These are phyloP conservation scores for Aspergillus sp. DNA, from an alignment of 2,329 filamentous ascomycete species.

Conservation along the genomic window DNA sequence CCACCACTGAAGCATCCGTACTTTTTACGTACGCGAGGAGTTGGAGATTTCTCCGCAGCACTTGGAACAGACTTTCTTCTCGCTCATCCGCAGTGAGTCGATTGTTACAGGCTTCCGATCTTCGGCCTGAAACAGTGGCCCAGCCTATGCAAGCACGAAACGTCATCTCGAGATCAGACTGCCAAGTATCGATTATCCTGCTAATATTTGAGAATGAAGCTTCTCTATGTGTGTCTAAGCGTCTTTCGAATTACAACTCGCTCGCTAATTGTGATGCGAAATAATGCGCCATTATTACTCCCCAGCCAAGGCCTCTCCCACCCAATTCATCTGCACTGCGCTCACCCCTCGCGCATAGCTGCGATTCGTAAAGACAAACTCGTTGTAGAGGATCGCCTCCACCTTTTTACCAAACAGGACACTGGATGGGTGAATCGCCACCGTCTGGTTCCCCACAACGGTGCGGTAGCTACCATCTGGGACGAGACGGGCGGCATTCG, in stretches of 20 bases:
- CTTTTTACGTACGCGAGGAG: not conserved
- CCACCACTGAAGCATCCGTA: not conserved
- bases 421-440: constrained; percentile 63
- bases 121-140: not conserved
- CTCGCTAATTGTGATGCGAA: not conserved
- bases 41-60: not conserved
- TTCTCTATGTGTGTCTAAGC: not conserved
- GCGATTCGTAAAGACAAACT: constrained; percentile 65
- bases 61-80: not conserved
- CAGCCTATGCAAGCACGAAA: not conserved
- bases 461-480: constrained; percentile 64
- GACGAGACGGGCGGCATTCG: constrained; percentile 61
- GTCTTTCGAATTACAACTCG: not conserved
- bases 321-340: constrained; percentile 63
- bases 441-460: constrained; percentile 60
- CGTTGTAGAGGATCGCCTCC: constrained; percentile 64
- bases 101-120: not conserved
- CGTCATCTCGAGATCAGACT: constrained; percentile 8
- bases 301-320: constrained; percentile 51
- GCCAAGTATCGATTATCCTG: not conserved
- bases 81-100: not conserved
- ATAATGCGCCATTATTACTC: constrained; percentile 8
- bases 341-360: constrained; percentile 64
- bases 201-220: not conserved
- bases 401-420: constrained; percentile 61